Conservation (phyloP, 1,139 yeast species). For the Pneumocystis wakefieldiae region DNA sequence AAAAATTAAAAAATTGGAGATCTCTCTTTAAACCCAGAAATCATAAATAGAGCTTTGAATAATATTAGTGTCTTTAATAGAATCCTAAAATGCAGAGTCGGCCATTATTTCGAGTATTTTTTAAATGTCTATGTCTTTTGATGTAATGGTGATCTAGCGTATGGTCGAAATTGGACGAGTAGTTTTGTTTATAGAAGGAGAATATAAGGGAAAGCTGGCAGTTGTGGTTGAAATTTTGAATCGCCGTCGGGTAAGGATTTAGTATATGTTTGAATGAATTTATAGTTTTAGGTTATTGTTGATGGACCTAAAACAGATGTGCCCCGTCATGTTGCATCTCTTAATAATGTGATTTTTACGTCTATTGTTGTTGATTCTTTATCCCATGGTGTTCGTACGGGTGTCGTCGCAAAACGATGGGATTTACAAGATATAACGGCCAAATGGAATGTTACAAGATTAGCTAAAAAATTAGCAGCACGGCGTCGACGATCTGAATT, state of each 20-base stretch:
- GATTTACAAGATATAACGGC: conserved; percentile 73
- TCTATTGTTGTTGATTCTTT: conserved; percentile 71
- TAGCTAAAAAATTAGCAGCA: conserved; percentile 97
- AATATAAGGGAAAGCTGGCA: conserved; percentile 65
- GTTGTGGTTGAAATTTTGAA: conserved; percentile 96
- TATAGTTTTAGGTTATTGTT: conserved; percentile 50
- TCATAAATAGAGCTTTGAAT: too few relatives aligned
- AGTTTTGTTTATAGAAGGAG: conserved; percentile 72
- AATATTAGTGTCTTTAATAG: too few relatives aligned
- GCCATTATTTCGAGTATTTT: conserved; percentile 57
- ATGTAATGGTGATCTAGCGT: conserved; percentile 35
- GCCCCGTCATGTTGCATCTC: conserved; percentile 80
- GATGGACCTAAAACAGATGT: conserved; percentile 88
- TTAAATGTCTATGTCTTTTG: neutral
- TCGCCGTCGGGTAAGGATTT: conserved; percentile 75
- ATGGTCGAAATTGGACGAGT: conserved; percentile 99
- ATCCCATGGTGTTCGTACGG: conserved; percentile 90
- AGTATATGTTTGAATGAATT: neutral
- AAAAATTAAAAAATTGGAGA: too few relatives aligned
- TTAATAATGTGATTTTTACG: conserved; percentile 82
- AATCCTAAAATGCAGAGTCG: neutral
- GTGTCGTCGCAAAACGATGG: conserved; percentile 83
- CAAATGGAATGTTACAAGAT: conserved; percentile 84
- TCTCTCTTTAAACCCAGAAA: too few relatives aligned
- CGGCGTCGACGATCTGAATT: conserved; percentile 84